A percentile compares a stretch with the other conserved stretches of the same genome.
Evolutionary conservation across 768 basidiomycete species (phyloP).

Genomic region (Tubosaeta sp.): DNA sequence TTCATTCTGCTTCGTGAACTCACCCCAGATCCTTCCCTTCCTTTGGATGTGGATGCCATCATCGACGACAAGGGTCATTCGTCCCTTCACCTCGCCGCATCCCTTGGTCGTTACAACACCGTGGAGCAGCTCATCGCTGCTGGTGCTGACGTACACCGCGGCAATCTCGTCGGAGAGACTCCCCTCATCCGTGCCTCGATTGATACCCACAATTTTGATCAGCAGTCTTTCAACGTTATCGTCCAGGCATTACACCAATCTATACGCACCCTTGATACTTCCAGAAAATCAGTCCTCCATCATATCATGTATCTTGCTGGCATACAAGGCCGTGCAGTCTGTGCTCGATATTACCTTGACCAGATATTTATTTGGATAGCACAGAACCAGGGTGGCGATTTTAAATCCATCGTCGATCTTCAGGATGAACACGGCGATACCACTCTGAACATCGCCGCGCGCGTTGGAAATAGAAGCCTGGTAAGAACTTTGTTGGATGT

Average conservation of each 20-base stretch:
- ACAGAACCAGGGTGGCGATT: constrained; percentile 69
- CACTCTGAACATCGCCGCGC: constrained; percentile 89
- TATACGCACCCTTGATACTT: constrained; percentile 85
- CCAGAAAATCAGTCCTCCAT: constrained; percentile 82
- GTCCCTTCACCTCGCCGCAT: constrained; percentile 88
- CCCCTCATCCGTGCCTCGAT: constrained; percentile 90
- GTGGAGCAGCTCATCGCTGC: constrained; percentile 65
- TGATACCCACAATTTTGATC: constrained; percentile 81
- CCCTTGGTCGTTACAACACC: constrained; percentile 66
- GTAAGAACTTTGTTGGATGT: constrained; percentile 87
- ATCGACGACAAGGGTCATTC: constrained; percentile 95
- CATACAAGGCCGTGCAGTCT: constrained; percentile 78
- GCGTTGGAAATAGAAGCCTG: constrained; percentile 85
- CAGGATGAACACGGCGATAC: constrained; percentile 97
- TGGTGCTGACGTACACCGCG: constrained; percentile 86
- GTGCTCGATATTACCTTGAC: constrained; percentile 89
- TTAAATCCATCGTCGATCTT: constrained; percentile 77
- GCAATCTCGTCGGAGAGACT: constrained; percentile 93
- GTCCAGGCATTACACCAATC: constrained; percentile 63
- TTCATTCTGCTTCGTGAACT: constrained; percentile 66
- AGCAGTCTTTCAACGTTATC: constrained; percentile 65
- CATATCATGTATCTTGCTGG: constrained; percentile 90
- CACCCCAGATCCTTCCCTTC: constrained; percentile 36
- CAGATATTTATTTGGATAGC: constrained; percentile 85
- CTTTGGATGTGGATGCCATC: constrained; percentile 69